Evolutionary conservation across 2,329 filamentous ascomycete genomes (phyloP).

Genomic region (Ceratocystis diversiconidia): DNA sequence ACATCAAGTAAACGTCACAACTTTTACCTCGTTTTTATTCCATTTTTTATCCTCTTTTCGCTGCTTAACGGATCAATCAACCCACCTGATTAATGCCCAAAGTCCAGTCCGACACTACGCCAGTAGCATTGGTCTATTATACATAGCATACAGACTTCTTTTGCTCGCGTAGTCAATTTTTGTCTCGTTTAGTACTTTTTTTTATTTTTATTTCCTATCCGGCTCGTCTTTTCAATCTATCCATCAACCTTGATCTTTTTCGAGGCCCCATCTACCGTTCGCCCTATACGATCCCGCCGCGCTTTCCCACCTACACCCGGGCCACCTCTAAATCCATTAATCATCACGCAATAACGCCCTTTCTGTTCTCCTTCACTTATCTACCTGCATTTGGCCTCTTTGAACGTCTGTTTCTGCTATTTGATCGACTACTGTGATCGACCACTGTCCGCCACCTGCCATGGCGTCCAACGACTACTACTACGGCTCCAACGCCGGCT

Average conservation of each 20-base stretch:
- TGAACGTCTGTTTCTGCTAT: not conserved
- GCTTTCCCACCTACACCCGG: not conserved
- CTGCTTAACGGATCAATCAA: not conserved
- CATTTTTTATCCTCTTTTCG: not conserved
- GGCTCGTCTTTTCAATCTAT: too few relatives aligned
- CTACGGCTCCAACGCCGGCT: slow-evolving; percentile 12
- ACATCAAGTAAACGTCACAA: too few relatives aligned
- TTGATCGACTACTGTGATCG: not conserved
- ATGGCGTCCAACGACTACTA: slow-evolving; percentile 20
- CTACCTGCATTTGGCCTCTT: not conserved
- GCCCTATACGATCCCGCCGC: not conserved
- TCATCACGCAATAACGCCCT: not conserved
- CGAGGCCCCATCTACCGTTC: not conserved
- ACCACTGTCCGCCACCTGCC: not conserved
- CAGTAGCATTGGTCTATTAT: not conserved
- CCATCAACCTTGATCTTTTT: not conserved
- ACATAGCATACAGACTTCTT: not conserved
- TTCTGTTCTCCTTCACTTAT: not conserved
- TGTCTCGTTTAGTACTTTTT: not conserved
- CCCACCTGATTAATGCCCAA: not conserved
- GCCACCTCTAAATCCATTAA: not conserved
- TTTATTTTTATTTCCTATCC: not conserved
- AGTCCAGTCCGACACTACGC: not conserved
- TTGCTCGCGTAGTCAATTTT: not conserved
- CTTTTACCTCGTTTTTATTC: not conserved